Percentiles rank a stretch among this genome's conserved stretches.
Evolutionary conservation across 805 yeast species (phyloP).

Genomic region (Kuraishia floccosa): DNA sequence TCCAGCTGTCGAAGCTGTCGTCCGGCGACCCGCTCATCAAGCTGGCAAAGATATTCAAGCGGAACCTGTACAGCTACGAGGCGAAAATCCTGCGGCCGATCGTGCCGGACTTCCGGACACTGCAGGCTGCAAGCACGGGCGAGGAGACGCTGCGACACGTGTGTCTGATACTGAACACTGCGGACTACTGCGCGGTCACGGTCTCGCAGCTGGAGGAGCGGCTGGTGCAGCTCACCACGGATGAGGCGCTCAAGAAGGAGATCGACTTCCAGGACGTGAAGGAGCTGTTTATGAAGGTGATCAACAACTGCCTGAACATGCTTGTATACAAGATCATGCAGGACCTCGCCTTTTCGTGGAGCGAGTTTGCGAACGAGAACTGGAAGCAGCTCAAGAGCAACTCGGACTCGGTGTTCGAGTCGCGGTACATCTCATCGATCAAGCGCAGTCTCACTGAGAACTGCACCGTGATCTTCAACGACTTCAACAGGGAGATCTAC

Average conservation of each 20-base stretch:
- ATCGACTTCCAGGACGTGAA: conserved; percentile 46
- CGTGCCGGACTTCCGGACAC: conserved; percentile 25
- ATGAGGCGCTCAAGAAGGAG: conserved; percentile 22
- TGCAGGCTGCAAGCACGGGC: conserved; percentile 17
- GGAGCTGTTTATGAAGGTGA: conserved; percentile 42
- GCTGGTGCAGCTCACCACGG: conserved; percentile 24
- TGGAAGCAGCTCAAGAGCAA: conserved; percentile 62
- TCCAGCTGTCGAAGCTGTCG: conserved; percentile 57
- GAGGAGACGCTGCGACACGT: conserved; percentile 53
- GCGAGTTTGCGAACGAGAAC: conserved; percentile 68
- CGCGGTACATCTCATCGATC: conserved; percentile 56
- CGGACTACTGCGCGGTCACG: conserved; percentile 79
- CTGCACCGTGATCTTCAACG: conserved; percentile 36
- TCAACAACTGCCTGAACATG: conserved; percentile 44
- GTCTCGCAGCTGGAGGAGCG: conserved; percentile 66
- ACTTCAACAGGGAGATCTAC: conserved; percentile 59
- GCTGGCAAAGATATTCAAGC: conserved; percentile 47
- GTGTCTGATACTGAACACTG: conserved; percentile 72
- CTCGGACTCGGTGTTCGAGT: conserved; percentile 61
- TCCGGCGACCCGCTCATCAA: conserved; percentile 37
- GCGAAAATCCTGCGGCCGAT: conserved; percentile 35
- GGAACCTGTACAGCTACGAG: conserved; percentile 52
- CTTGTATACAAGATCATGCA: conserved; percentile 46
- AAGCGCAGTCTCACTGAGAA: conserved; percentile 32
- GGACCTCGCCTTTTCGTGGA: conserved; percentile 65